phyloP scores from a whole-genome alignment of 768 basidiomycete genomes.

The Mycena chlorophos region DNA sequence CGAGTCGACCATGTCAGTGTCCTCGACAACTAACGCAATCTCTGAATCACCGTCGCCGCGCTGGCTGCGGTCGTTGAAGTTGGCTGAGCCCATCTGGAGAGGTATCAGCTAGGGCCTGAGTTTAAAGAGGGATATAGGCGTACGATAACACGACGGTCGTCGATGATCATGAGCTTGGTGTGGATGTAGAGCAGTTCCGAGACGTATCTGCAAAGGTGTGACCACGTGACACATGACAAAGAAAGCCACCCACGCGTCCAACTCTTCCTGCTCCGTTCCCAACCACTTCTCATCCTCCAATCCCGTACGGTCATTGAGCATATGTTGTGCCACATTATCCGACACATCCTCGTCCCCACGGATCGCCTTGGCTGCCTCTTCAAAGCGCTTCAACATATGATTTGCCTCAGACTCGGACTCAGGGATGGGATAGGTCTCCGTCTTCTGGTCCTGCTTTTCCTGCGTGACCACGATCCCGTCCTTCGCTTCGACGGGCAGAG shows the following conservation, averaged over 20 bases:
- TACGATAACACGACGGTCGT: constrained; percentile 87
- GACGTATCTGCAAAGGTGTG: constrained; percentile 54
- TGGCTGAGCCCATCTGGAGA: constrained; percentile 86
- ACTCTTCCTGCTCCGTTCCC: constrained; percentile 81
- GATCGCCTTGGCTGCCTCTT: constrained; percentile 57
- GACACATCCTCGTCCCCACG: constrained; percentile 64
- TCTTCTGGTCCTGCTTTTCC: constrained; percentile 52
- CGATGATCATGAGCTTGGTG: constrained; percentile 91
- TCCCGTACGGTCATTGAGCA: constrained; percentile 58
- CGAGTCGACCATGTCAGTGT: constrained; percentile 71
- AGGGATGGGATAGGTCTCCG: constrained; percentile 69
- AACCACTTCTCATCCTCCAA: constrained; percentile 82
- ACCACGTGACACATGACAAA: constrained; percentile 12
- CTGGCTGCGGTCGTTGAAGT: constrained; percentile 86
- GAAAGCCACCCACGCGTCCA: constrained; percentile 59
- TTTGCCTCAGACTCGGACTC: constrained; percentile 64
- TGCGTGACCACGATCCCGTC: constrained; percentile 54
- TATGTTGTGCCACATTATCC: constrained; percentile 82
- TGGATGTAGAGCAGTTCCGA: constrained; percentile 82
- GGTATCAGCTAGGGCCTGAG: neutral
- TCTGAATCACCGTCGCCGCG: constrained; percentile 95
- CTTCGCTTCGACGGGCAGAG: constrained; percentile 49
- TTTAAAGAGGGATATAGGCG: constrained; percentile 29
- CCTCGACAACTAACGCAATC: constrained; percentile 91
- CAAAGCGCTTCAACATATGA: constrained; percentile 67